Base-by-base conservation (phyloP, 495 filamentous ascomycete species). In the Neurospora discreta region DNA sequence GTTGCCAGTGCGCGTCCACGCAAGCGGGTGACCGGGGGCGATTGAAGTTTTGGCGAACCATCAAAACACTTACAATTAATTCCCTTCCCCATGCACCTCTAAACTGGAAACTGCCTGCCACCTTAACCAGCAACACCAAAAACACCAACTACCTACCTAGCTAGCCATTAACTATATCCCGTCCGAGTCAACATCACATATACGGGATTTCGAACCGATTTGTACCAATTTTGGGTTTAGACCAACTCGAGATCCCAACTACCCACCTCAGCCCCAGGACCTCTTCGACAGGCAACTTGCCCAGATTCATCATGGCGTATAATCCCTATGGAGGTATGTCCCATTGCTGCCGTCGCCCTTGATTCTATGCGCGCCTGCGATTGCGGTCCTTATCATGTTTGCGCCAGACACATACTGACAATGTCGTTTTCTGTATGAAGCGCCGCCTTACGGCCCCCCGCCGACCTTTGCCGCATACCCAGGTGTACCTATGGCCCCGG, bases 241-340 rank as follows among this genome's bases (percentile, higher is more conserved):
- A 26, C 52, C 39, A 36, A 18, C 42, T 11, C 8, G 18, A 39
- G 7, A 39, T 58, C 68, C 68, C 39, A 16, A 30, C 46, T 16
- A 7, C 15, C 46, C 46, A 60, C 23, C 11, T 30, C 20, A 15
- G 23, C 20, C 20, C 23, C 46, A 6, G 15, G 23, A 26, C 23
- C 46, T 60, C 46, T 18, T 39, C 23, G n/a, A 41, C 43, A 69
- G 18, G 0, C 1, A 20, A 0, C 39, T 68, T 58, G 40, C 73
- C 46, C 67, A 65, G 39, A 46, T 38, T 71, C 76, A 77, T 69
- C 77, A 87, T 82, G 80, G 90, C 93, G 81, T 95, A 93, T 81
- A 93, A 94, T 82, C 89, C 88, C 40, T 95, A 94, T 78, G 90
- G 89, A 86, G 84, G 92, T 93, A 81, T 81, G 86, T 79, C n/a